Percentiles rank a stretch among this genome's conserved stretches.
phyloP scores from a whole-genome alignment of 2,329 filamentous ascomycete genomes.

The Beauveria varroae region DNA sequence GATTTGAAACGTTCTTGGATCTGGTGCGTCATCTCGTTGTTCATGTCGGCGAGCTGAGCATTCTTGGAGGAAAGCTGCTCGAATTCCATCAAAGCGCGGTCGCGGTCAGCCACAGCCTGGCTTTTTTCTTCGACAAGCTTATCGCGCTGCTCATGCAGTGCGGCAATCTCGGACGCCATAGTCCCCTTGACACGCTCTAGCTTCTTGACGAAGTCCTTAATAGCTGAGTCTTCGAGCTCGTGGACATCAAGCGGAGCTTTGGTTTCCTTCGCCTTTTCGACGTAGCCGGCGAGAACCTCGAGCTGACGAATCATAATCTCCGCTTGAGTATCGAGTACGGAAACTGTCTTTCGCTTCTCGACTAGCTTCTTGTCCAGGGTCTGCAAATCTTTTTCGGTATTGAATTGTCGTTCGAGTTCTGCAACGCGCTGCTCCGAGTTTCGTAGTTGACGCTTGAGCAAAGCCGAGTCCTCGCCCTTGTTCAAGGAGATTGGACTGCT shows the following conservation, averaged over 20 bases:
- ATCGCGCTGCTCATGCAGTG: constrained; percentile 64
- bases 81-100: constrained; percentile 90
- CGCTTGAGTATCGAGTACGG: constrained; percentile 85
- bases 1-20: constrained; percentile 91
- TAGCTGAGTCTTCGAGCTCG: constrained; percentile 79
- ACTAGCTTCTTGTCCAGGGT: constrained; percentile 79
- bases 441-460: constrained; percentile 68
- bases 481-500: constrained; percentile 64
- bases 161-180: constrained; percentile 51
- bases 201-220: constrained; percentile 82
- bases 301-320: constrained; percentile 93
- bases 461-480: constrained; percentile 56
- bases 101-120: constrained; percentile 74
- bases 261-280: constrained; percentile 77
- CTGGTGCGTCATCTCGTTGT: constrained; percentile 89
- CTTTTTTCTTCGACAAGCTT: constrained; percentile 79
- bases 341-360: constrained; percentile 93
- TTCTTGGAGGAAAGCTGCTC: constrained; percentile 94
- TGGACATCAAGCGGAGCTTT: constrained; percentile 73
- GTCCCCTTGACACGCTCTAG: constrained; percentile 53
- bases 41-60: constrained; percentile 85
- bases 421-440: constrained; percentile 78
- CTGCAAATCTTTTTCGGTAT: constrained; percentile 56
- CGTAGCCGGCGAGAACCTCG: constrained; percentile 80
- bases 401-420: constrained; percentile 76